phyloP scores from a whole-genome alignment of 228 moss, liverwort and hornwort genomes.

The Sphagnum magellanicum region DNA sequence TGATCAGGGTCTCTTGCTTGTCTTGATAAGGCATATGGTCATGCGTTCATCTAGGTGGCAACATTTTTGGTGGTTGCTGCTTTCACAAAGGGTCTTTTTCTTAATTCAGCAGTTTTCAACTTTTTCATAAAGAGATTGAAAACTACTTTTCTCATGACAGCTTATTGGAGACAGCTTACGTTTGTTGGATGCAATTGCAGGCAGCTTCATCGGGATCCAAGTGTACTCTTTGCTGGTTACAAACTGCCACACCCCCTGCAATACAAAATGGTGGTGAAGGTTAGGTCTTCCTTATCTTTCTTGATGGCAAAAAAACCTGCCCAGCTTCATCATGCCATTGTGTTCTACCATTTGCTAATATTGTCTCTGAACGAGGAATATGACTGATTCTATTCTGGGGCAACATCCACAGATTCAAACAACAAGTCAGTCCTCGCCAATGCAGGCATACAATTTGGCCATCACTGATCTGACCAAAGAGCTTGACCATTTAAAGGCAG shows the following conservation, averaged over 20 bases:
- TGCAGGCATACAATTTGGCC: constrained; percentile 88
- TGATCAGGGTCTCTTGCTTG: neutral
- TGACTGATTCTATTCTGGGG: neutral
- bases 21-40: too few species aligned
- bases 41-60: too few species aligned
- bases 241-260: constrained; percentile 86
- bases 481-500: constrained; percentile 68
- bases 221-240: constrained; percentile 86
- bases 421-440: constrained; percentile 88
- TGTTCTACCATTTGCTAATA: neutral
- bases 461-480: constrained; percentile 84
- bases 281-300: constrained; percentile 9
- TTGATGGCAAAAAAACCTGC: neutral
- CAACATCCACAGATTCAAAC: constrained; percentile 57
- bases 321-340: too few species aligned
- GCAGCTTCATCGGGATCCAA: constrained; percentile 89
- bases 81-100: too few species aligned
- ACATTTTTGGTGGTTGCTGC: too few species aligned
- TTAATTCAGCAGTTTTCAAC: too few species aligned
- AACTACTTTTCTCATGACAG: neutral
- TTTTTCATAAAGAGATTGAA: neutral
- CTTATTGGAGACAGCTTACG: neutral
- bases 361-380: neutral
- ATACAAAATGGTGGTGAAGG: constrained; percentile 84
- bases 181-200: constrained; percentile 19